A percentile compares a stretch with the other conserved stretches of the same genome.
phyloP scores from a whole-genome alignment of 163 green algal species.

The Smithsoniella earleae region DNA sequence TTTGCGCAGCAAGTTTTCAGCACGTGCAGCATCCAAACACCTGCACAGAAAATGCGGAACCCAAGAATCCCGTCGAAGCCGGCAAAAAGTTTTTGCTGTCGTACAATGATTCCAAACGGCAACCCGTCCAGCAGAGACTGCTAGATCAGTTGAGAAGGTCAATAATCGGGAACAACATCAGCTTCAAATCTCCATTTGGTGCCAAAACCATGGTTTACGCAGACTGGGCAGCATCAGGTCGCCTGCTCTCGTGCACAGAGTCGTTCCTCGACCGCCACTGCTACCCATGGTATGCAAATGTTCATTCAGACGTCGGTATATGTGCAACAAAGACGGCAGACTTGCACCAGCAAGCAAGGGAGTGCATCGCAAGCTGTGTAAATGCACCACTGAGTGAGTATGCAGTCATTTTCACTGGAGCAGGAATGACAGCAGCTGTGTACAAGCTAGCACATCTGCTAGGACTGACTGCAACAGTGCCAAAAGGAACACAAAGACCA shows the following conservation, averaged over 20 bases:
- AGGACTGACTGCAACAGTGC: neutral
- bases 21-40: too few relatives aligned
- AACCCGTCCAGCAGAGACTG: too few relatives aligned
- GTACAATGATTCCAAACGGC: too few relatives aligned
- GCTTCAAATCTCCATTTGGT: neutral
- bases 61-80: too few relatives aligned
- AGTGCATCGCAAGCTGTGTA: neutral
- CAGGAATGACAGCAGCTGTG: slow-evolving; percentile 13
- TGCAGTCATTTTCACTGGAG: neutral
- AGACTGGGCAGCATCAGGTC: slow-evolving; percentile 24
- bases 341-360: neutral
- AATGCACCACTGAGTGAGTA: slow-evolving; percentile 3
- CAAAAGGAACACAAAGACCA: neutral
- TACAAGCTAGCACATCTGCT: slow-evolving; percentile 23
- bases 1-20: too few relatives aligned
- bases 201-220: neutral
- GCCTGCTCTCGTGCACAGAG: neutral
- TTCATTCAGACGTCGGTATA: slow-evolving; percentile 3
- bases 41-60: too few relatives aligned
- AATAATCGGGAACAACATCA: neutral
- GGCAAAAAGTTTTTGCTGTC: too few relatives aligned
- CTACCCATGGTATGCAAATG: slow-evolving; percentile 15
- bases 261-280: neutral
- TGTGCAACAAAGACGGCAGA: neutral
- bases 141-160: neutral